These are phyloP conservation scores for Elsinoe fawcettii DNA, from an alignment of 2,329 filamentous ascomycete species.

Conservation along the genomic window DNA sequence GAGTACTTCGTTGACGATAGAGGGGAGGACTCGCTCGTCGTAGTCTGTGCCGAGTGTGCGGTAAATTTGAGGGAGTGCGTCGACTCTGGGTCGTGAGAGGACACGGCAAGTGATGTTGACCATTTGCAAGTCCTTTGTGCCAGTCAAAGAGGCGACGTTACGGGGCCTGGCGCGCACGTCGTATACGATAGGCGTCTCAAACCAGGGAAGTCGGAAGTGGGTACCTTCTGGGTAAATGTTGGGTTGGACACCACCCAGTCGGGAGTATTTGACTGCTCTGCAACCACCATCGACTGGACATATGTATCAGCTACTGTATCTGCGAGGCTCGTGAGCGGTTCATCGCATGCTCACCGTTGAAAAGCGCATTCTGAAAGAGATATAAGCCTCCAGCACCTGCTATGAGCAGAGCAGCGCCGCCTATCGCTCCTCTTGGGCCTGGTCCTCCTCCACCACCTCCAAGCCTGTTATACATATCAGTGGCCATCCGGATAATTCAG, in stretches of 20 bases:
- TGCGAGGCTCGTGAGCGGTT: neutral
- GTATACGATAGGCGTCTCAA: conserved; percentile 94
- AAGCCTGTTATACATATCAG: conserved; percentile 27
- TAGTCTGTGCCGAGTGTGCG: conserved; percentile 91
- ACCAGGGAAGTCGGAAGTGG: conserved; percentile 89
- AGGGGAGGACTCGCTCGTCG: conserved; percentile 94
- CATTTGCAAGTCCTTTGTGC: conserved; percentile 99
- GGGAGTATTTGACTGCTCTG: conserved; percentile 96
- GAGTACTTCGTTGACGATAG: conserved; percentile 98
- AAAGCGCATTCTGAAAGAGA: conserved; percentile 56
- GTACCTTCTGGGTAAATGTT: conserved; percentile 98
- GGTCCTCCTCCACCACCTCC: conserved; percentile 43
- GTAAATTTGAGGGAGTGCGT: conserved; percentile 92
- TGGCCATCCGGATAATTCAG: no score
- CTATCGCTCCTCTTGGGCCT: conserved; percentile 44
- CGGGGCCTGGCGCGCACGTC: conserved; percentile 96
- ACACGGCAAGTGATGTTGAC: conserved; percentile 99
- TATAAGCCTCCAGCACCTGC: conserved; percentile 46
- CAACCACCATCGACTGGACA: conserved; percentile 85
- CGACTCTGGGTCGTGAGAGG: conserved; percentile 79
- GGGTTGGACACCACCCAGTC: conserved; percentile 79
- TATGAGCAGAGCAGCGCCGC: conserved; percentile 48
- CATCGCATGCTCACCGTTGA: conserved; percentile 50
- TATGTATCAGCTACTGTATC: conserved; percentile 19
- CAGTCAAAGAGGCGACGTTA: conserved; percentile 92